Evolutionary conservation across 1,139 yeast genomes (phyloP).

Genomic region (Arxiozyma telluris): DNA sequence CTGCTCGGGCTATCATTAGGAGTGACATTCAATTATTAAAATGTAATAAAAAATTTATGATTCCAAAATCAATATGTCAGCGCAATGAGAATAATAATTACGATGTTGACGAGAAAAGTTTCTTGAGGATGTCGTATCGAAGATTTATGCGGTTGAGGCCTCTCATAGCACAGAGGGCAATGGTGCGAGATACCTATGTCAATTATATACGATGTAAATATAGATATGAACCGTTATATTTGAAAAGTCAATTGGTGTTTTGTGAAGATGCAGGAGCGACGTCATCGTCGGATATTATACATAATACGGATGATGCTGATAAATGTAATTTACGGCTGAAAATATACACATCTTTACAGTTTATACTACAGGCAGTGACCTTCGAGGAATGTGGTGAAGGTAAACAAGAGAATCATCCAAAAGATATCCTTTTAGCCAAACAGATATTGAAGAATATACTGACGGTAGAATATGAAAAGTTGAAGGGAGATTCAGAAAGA

Average conservation of each 20-base stretch:
- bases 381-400: neutral
- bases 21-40: slow-evolving; percentile 1
- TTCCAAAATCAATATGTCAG: neutral
- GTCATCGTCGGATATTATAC: neutral
- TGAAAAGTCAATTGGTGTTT: slow-evolving; percentile 11
- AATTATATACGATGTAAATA: slow-evolving; percentile 26
- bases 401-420: neutral
- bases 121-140: slow-evolving; percentile 12
- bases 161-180: slow-evolving; percentile 20
- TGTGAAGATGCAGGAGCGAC: neutral
- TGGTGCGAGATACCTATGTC: slow-evolving; percentile 21
- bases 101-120: neutral
- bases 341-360: slow-evolving; percentile 16
- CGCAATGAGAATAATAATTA: slow-evolving; percentile 4
- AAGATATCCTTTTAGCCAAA: slow-evolving; percentile 8
- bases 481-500: neutral
- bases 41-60: neutral
- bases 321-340: slow-evolving; percentile 1
- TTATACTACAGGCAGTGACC: slow-evolving; percentile 18
- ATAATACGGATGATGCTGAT: neutral
- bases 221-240: slow-evolving; percentile 19
- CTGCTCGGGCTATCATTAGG: neutral
- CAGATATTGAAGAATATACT: slow-evolving; percentile 24
- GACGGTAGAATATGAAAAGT: slow-evolving; percentile 22
- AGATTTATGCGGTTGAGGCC: slow-evolving; percentile 23